Evolutionary conservation across 345 rosid genomes (phyloP).

Genomic region (Bruguiera sexangula): DNA sequence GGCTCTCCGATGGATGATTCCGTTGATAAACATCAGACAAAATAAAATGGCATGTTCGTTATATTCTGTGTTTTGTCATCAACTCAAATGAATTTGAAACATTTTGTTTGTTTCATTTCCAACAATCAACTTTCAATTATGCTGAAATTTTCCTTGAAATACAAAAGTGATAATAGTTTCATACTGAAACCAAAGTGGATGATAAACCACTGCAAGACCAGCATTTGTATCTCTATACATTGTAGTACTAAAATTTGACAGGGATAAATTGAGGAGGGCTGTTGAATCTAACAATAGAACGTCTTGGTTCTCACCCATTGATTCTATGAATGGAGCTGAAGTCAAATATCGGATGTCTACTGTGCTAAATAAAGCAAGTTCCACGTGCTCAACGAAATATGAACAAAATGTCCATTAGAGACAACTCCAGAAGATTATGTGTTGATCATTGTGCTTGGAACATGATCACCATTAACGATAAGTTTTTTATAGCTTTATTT

Average conservation of each 20-base stretch:
- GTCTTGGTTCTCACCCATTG: not conserved
- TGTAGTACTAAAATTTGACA: not conserved
- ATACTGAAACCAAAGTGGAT: not conserved
- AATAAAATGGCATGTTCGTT: slow-evolving; percentile 16
- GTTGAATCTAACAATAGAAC: not conserved
- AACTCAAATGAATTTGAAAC: not conserved
- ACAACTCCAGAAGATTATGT: too few species aligned
- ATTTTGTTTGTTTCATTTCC: not conserved
- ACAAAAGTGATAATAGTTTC: not conserved
- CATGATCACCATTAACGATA: too few species aligned
- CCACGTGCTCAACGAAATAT: too few species aligned
- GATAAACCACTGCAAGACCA: not conserved
- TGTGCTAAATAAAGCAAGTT: too few species aligned
- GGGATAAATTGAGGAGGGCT: not conserved
- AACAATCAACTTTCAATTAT: not conserved
- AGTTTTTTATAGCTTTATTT: too few species aligned
- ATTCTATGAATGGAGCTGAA: not conserved
- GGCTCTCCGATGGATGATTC: slow-evolving; percentile 14
- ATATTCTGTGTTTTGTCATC: not conserved
- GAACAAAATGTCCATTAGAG: too few species aligned
- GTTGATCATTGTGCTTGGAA: too few species aligned
- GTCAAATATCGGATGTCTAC: too few species aligned
- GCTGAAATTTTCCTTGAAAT: not conserved
- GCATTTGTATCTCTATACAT: too few species aligned
- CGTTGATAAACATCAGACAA: not conserved